Conservation (phyloP, 164 flowering plant species). For the Brasenia schreberi region DNA sequence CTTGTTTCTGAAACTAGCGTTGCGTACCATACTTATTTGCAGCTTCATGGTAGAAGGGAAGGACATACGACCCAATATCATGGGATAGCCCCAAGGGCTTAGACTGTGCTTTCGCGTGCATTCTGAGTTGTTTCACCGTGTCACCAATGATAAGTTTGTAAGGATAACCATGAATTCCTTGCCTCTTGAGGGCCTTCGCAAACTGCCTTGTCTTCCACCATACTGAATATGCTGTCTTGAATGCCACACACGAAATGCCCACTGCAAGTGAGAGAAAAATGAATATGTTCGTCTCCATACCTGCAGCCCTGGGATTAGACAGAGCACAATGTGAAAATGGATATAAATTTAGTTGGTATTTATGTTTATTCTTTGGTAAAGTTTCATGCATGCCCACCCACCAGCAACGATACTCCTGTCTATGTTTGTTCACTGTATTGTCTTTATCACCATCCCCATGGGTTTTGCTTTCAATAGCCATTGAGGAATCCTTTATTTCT, state of each 20-base stretch:
- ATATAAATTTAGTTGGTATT: no score
- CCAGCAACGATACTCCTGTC: no score
- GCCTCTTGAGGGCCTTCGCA: constrained; percentile 5
- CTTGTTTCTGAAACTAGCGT: no score
- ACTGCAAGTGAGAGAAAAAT: neutral
- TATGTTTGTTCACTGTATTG: no score
- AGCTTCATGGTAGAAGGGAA: constrained; percentile 4
- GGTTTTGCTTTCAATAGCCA: no score
- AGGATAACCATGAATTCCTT: constrained; percentile 9
- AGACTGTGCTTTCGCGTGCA: constrained; percentile 2
- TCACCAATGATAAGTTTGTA: constrained; percentile 7
- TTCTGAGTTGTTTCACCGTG: neutral
- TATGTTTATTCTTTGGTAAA: no score
- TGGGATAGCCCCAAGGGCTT: constrained; percentile 12
- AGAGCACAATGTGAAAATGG: no score
- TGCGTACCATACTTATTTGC: constrained; percentile 6
- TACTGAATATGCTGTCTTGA: neutral
- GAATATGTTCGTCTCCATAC: no score
- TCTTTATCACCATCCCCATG: no score
- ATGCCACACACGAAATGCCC: neutral
- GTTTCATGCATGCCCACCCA: no score
- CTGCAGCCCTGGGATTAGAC: no score
- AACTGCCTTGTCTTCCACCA: constrained; percentile 9
- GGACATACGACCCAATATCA: constrained; percentile 7
- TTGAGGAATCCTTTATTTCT: no score